Percentiles rank a stretch among this genome's conserved stretches.
These are phyloP conservation scores for Linderina pennispora DNA, from an alignment of 192 early-diverging fungal species.

Conservation along the genomic window DNA sequence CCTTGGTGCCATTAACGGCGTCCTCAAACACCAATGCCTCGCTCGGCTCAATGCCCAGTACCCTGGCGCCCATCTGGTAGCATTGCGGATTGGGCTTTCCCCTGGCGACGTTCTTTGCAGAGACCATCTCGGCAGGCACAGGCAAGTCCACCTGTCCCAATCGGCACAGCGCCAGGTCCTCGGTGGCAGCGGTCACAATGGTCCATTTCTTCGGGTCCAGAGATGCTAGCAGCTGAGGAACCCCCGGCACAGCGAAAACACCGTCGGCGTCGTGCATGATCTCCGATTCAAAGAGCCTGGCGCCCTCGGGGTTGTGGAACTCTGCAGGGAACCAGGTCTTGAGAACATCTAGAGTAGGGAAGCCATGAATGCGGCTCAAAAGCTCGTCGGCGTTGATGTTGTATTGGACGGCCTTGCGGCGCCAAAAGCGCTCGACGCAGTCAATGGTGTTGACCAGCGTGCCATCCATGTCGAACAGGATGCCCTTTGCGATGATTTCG, in stretches of 20 bases:
- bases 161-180: slow-evolving; percentile 12
- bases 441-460: slow-evolving; percentile 31
- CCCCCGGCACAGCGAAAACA: slow-evolving; percentile 25
- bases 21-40: slow-evolving; percentile 35
- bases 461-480: slow-evolving; percentile 43
- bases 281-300: slow-evolving; percentile 5
- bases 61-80: slow-evolving; percentile 11
- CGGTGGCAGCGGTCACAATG: slow-evolving; percentile 27
- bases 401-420: slow-evolving; percentile 8
- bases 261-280: slow-evolving; percentile 15
- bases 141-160: slow-evolving; percentile 15
- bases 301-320: slow-evolving; percentile 11
- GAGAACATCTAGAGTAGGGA: slow-evolving; percentile 20
- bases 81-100: slow-evolving; percentile 31
- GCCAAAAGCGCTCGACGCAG: slow-evolving; percentile 34
- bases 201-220: slow-evolving; percentile 17
- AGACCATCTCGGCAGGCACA: slow-evolving; percentile 11
- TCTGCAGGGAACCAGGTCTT: slow-evolving; percentile 17
- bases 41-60: slow-evolving; percentile 5
- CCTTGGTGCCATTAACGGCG: slow-evolving; percentile 24
- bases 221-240: slow-evolving; percentile 1
- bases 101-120: slow-evolving; percentile 7
- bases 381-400: slow-evolving; percentile 10
- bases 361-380: slow-evolving; percentile 16
- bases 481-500: slow-evolving; percentile 16